phyloP scores from a whole-genome alignment of 768 basidiomycete genomes.

The Psilocybe cubensis region DNA sequence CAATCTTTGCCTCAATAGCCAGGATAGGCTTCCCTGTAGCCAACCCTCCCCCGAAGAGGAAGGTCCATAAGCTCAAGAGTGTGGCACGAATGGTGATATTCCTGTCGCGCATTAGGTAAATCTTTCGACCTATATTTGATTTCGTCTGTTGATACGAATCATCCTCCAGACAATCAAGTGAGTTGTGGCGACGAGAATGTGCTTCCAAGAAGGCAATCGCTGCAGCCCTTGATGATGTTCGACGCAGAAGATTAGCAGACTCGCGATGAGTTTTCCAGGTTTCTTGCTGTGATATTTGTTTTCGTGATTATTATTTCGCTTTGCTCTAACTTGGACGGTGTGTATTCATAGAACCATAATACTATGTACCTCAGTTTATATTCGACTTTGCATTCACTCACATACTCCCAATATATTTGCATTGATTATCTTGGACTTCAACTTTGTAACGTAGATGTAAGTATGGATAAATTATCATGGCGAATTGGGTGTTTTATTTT shows the following conservation, averaged over 20 bases:
- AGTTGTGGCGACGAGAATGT: conserved; percentile 65
- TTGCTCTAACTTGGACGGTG: conserved; percentile 8
- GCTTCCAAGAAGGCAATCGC: conserved; percentile 62
- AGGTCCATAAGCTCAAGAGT: conserved; percentile 54
- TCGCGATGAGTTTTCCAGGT: conserved; percentile 2
- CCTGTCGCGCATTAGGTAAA: conserved; percentile 65
- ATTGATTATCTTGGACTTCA: background rate
- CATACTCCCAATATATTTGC: background rate
- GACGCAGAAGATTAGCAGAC: conserved; percentile 46
- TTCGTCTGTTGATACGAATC: background rate
- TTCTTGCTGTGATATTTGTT: conserved; percentile 8
- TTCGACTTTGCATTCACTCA: background rate
- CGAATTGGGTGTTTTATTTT: conserved; percentile 7
- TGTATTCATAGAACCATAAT: conserved; percentile 16
- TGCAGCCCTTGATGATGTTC: conserved; percentile 73
- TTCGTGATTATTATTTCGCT: conserved; percentile 3
- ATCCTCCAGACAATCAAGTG: conserved; percentile 57
- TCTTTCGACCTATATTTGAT: conserved; percentile 5
- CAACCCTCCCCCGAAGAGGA: conserved; percentile 39
- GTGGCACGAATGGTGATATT: conserved; percentile 65
- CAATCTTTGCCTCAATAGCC: conserved; percentile 76
- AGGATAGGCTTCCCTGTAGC: conserved; percentile 68
- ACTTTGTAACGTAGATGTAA: background rate
- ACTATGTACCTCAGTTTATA: conserved; percentile 14
- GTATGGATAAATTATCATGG: conserved; percentile 12